Conservation (phyloP, 768 basidiomycete species). For the Lactifluus subvellereus region DNA sequence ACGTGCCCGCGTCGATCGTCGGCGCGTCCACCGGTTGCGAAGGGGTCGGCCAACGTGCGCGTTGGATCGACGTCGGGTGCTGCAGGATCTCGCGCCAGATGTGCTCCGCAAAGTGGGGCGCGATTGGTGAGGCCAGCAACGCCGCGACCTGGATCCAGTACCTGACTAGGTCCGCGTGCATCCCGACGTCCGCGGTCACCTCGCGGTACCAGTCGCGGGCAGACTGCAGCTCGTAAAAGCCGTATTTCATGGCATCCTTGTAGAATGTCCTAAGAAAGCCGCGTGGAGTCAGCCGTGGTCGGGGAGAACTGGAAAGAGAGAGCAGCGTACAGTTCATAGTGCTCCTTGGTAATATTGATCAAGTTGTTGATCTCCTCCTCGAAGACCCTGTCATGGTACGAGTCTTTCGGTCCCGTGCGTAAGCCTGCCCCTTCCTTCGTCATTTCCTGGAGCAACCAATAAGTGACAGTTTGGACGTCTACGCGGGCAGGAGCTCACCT, state of each 20-base stretch:
- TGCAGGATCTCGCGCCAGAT: conserved; percentile 75
- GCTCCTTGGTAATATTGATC: conserved; percentile 72
- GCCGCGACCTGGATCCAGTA: conserved; percentile 82
- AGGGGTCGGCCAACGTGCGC: conserved; percentile 77
- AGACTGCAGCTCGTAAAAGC: conserved; percentile 92
- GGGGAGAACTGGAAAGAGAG: background rate
- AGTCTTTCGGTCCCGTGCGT: conserved; percentile 62
- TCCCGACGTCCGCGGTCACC: conserved; percentile 80
- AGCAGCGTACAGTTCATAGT: conserved; percentile 70
- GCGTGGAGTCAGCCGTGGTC: background rate
- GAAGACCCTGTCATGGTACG: conserved; percentile 84
- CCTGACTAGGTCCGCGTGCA: conserved; percentile 84
- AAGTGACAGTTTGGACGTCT: background rate
- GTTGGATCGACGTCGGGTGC: conserved; percentile 70
- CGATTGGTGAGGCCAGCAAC: conserved; percentile 77
- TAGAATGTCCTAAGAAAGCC: conserved; percentile 64
- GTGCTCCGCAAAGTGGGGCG: conserved; percentile 92
- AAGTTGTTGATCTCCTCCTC: conserved; percentile 86
- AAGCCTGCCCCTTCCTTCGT: conserved; percentile 62
- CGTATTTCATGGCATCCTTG: conserved; percentile 93
- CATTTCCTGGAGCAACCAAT: conserved; percentile 58
- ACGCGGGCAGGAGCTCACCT: conserved; percentile 43
- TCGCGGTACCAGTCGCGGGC: conserved; percentile 95
- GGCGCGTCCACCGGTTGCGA: conserved; percentile 52
- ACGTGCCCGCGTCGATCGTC: conserved; percentile 65